Base-by-base conservation (phyloP, 768 basidiomycete species). In the Macrolepiota fuliginosa region DNA sequence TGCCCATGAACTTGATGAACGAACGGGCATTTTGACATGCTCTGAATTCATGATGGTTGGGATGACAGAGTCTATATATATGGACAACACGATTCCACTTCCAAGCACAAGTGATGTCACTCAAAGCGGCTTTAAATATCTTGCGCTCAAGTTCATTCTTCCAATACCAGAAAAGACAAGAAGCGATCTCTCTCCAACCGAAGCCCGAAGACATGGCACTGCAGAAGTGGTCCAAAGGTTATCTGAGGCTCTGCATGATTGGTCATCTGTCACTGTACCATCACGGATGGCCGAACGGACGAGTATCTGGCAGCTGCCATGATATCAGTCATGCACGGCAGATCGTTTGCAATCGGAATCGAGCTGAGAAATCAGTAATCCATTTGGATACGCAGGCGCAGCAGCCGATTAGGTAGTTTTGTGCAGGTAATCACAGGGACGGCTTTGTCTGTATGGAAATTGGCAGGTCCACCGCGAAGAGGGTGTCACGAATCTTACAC, bases 261-360 rank as follows among this genome's bases (percentile, higher is more conserved):
- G 32, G 46, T 50, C 57, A 50, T 17, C 46, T 51, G 24, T 22
- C 37, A 19, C 13, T 39, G 13, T 17, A 10, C 10, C 46, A 37
- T 50, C 35, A 39, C 40, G 24, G 13, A 39, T 37, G 46, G n/a
- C 24, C 47, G 24, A 42, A 24, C 22, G 22, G 13, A 39, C 19
- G 12, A 37, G 22, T 22, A 29, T 25, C 35, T 58, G 57, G 49
- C 57, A 58, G 57, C 22, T 51, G 57, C 49, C 57, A 58, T 58
- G 57, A 58, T 58, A 47, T 37, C 46, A 37, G 47, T 50, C 47
- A 36, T 12, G 4, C 25, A 37, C 39, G 6, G 46, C 36, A 39
- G 9, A 5, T 19, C 19, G 22, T 19, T 24, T 10, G 56, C 5
- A 50, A 10, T n/a, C 15, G 29, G 47, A 49, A 27, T 24, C 19